phyloP scores from a whole-genome alignment of 306 rosid genomes.

The Rosa multiflora region DNA sequence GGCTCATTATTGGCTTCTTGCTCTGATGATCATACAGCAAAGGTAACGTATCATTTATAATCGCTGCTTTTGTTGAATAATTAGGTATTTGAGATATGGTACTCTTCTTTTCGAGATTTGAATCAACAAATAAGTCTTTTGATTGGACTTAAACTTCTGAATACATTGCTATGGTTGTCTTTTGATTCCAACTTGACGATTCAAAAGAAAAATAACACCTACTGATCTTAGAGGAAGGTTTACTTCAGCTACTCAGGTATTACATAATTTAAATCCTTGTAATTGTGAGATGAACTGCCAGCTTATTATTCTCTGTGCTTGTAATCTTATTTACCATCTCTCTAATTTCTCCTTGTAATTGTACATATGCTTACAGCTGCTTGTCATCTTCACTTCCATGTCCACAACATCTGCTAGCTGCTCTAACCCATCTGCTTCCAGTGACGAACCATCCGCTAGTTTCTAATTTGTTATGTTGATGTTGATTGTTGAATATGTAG shows the following conservation, averaged over 20 bases:
- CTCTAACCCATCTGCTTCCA: no score
- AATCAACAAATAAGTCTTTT: neutral
- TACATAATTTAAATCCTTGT: neutral
- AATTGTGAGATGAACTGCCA: neutral
- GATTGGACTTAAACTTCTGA: no score
- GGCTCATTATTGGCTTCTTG: constrained; percentile 69
- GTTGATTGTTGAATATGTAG: no score
- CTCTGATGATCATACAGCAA: constrained; percentile 65
- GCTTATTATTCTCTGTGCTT: neutral
- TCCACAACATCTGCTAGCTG: no score
- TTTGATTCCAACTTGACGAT: no score
- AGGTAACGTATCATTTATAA: constrained; percentile 32
- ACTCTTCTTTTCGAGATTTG: neutral
- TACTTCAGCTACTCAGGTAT: constrained; percentile 31
- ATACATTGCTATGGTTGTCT: no score
- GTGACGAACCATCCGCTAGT: no score
- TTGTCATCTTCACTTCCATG: no score
- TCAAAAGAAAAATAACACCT: constrained; percentile 21
- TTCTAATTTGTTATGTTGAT: no score
- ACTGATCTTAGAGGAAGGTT: constrained; percentile 36
- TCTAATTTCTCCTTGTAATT: neutral
- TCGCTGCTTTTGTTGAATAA: neutral
- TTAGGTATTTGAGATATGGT: neutral
- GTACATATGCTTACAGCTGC: no score
- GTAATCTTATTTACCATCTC: neutral